phyloP scores from a whole-genome alignment of 768 basidiomycete genomes.

The Boletellus emodensis region DNA sequence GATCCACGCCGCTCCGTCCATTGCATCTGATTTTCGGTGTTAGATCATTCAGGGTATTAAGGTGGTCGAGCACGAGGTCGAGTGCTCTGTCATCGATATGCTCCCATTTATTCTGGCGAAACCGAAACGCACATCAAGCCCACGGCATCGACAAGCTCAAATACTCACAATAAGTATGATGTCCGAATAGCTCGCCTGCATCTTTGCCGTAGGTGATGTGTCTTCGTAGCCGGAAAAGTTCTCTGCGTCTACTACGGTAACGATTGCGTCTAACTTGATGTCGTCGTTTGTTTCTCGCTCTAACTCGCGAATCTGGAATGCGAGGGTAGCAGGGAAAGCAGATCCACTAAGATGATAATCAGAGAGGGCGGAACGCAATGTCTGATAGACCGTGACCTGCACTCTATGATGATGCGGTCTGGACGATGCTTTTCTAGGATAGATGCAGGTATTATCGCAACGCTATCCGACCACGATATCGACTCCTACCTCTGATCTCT shows the following conservation, averaged over 20 bases:
- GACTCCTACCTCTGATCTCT: constrained; percentile 72
- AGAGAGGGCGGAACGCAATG: not conserved
- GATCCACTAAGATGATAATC: constrained; percentile 57
- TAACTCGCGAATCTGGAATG: constrained; percentile 89
- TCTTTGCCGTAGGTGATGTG: constrained; percentile 83
- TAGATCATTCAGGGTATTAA: constrained; percentile 83
- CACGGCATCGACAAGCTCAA: not conserved
- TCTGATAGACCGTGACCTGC: constrained; percentile 56
- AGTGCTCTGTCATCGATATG: constrained; percentile 72
- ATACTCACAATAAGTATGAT: constrained; percentile 73
- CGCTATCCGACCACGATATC: not conserved
- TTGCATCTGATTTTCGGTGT: constrained; percentile 81
- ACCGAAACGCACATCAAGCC: constrained; percentile 5
- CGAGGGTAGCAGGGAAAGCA: constrained; percentile 92
- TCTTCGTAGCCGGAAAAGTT: constrained; percentile 95
- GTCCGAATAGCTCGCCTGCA: constrained; percentile 96
- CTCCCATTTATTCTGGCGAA: constrained; percentile 82
- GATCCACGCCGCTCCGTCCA: constrained; percentile 64
- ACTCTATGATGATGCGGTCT: constrained; percentile 92
- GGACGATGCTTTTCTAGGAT: constrained; percentile 71
- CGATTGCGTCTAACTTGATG: constrained; percentile 82
- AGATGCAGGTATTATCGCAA: not conserved
- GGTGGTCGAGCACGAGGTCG: constrained; percentile 81
- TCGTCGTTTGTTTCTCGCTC: constrained; percentile 73
- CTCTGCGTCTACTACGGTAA: constrained; percentile 88